Percentiles rank a stretch among this genome's conserved stretches.
Evolutionary conservation across 2,329 filamentous ascomycete species (phyloP).

Genomic region (Calcarisporium arbuscula): DNA sequence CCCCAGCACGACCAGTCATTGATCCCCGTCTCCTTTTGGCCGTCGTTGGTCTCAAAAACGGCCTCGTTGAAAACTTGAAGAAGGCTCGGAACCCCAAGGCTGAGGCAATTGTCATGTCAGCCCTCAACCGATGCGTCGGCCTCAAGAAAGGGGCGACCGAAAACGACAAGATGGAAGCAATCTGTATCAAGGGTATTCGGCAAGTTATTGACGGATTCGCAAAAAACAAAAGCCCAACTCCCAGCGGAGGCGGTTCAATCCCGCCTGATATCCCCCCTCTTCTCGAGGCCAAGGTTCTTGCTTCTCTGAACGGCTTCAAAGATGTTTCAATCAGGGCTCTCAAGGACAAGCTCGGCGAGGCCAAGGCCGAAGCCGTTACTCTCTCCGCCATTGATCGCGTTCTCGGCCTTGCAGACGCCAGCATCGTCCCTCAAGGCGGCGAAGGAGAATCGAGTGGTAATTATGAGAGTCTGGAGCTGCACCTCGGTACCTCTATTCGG

Average conservation of each 20-base stretch:
- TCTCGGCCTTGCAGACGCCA: constrained; percentile 39
- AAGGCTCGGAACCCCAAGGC: constrained; percentile 35
- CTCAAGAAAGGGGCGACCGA: constrained; percentile 38
- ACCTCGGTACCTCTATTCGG: constrained; percentile 33
- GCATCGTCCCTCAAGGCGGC: constrained; percentile 28
- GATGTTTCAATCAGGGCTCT: constrained; percentile 37
- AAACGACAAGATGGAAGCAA: constrained; percentile 39
- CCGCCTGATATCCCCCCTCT: constrained; percentile 20
- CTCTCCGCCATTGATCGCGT: constrained; percentile 46
- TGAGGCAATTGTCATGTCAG: constrained; percentile 45
- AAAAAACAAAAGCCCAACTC: constrained; percentile 28
- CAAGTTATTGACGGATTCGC: constrained; percentile 38
- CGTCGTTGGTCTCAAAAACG: constrained; percentile 40
- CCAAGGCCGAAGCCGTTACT: constrained; percentile 38
- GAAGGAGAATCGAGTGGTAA: constrained; percentile 26
- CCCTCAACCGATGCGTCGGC: constrained; percentile 44
- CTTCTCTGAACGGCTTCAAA: constrained; percentile 39
- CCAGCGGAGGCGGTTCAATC: constrained; percentile 19
- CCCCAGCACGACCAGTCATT: constrained; percentile 30
- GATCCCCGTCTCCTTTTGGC: constrained; percentile 36
- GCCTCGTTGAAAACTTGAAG: constrained; percentile 38
- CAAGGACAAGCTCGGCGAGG: constrained; percentile 30
- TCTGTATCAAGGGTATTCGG: constrained; percentile 37
- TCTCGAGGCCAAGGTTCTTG: constrained; percentile 34
- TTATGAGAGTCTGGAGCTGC: constrained; percentile 33